Base-by-base conservation (phyloP, 768 basidiomycete genomes). In the Russula dissimulans region DNA sequence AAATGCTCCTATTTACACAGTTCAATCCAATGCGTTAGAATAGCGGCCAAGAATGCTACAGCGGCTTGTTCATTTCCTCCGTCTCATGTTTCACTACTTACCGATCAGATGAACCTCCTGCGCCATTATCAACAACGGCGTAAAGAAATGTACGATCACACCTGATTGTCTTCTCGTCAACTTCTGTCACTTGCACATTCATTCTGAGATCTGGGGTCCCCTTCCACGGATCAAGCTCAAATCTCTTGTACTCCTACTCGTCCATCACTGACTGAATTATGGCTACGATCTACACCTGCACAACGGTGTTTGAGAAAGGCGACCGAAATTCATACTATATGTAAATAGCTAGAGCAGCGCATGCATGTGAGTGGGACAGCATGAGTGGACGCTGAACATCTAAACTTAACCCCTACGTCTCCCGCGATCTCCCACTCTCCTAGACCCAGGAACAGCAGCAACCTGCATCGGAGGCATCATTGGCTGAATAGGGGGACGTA, bases 361-460 rank as follows among this genome's bases (percentile, higher is more conserved):
- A 44, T 26, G 22, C 43, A 34, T 45, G 8, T 14, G 43, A 46
- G 34, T 15, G 17, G 14, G 39, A 7, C 10, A n/a, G 7, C 26
- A 34, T 14, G 12, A 9, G 9, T 4, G 7, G 3, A 17, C 29
- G 5, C 53, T 54, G 31, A 43, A 26, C 7, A 3, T 22, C 1
- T 3, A 4, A n/a, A 22, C n/a, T 46, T 38, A 61, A 52, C 50
- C 43, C 22, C 45, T 26, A 44, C 31, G 39, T 46, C 42, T 46
- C 47, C 22, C 48, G 14, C 56, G 60, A 46, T 3, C 55, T 41
- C 26, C 8, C 55, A 42, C 36, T 17, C 55, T 56, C 60, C 52
- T 54, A 9, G 44, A 5, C 10, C 44, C 55, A 7, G n/a, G 55
- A 46, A 41, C 22, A 38, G 47, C 32, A 14, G 34, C 17, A 36